Percentiles rank a stretch among this genome's conserved stretches.
Conservation (phyloP, 768 basidiomycete species). For the Naematelia encephala region DNA sequence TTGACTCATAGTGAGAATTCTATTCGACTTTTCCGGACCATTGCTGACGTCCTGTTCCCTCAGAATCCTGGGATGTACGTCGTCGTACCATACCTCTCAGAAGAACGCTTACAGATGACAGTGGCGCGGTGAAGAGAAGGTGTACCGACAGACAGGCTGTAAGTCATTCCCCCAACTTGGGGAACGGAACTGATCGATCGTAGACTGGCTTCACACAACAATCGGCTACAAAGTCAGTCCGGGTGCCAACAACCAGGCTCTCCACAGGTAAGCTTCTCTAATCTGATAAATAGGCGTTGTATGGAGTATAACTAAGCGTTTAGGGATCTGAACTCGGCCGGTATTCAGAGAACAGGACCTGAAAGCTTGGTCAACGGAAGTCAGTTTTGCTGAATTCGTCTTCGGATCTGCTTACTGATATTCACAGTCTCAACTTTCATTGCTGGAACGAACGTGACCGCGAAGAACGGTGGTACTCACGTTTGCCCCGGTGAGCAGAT, state of each 20-base stretch:
- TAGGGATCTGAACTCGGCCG: conserved; percentile 20
- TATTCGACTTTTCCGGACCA: too few species aligned
- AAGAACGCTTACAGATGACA: not conserved
- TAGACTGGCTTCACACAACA: conserved; percentile 27
- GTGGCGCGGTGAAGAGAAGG: conserved; percentile 25
- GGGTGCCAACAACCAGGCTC: conserved; percentile 15
- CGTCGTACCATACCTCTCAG: not conserved
- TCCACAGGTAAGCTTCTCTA: conserved; percentile 15
- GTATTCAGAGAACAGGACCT: conserved; percentile 21
- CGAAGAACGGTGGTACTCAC: conserved; percentile 20
- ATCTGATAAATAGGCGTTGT: too few species aligned
- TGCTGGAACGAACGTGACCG: conserved; percentile 22
- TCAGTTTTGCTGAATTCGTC: not conserved
- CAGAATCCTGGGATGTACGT: conserved; percentile 25
- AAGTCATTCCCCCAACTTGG: not conserved
- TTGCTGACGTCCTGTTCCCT: too few species aligned
- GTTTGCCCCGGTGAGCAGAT: conserved; percentile 18
- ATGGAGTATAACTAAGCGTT: too few species aligned
- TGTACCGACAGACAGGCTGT: conserved; percentile 18
- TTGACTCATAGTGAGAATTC: conserved; percentile 12
- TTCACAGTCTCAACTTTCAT: conserved; percentile 21
- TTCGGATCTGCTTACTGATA: not conserved
- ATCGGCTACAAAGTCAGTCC: conserved; percentile 24
- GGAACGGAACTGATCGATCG: not conserved
- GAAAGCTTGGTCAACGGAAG: conserved; percentile 14